These are phyloP conservation scores for Gynochthodes officinalis DNA, from an alignment of 257 asterid species.

Conservation along the genomic window DNA sequence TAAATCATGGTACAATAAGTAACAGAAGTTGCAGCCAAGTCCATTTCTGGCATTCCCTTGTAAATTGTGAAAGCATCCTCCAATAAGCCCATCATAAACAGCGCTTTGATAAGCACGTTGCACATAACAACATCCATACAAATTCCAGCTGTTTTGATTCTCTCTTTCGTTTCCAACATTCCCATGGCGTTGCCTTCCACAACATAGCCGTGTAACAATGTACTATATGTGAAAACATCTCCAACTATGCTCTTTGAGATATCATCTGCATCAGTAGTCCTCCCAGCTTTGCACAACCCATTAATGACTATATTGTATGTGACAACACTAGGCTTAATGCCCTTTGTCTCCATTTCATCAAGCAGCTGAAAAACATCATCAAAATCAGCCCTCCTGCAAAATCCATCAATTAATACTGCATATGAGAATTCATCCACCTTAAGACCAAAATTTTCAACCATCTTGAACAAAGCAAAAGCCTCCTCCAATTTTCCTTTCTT, in stretches of 20 bases:
- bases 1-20: constrained; percentile 61
- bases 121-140: constrained; percentile 59
- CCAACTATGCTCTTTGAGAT: constrained; percentile 52
- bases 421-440: constrained; percentile 68
- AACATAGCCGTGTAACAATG: constrained; percentile 65
- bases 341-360: constrained; percentile 63
- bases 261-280: constrained; percentile 64
- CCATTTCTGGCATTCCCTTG: constrained; percentile 45
- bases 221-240: constrained; percentile 67
- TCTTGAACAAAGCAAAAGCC: constrained; percentile 57
- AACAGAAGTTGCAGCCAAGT: constrained; percentile 44
- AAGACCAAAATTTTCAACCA: constrained; percentile 51
- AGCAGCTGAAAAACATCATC: constrained; percentile 53
- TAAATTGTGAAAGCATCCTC: constrained; percentile 64
- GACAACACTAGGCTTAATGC: constrained; percentile 58
- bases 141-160: constrained; percentile 52
- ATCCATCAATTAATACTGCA: constrained; percentile 65
- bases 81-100: constrained; percentile 68
- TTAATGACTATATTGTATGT: constrained; percentile 73
- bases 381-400: constrained; percentile 60
- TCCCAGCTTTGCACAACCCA: constrained; percentile 77
- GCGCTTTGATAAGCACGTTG: constrained; percentile 65
- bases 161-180: constrained; percentile 48
- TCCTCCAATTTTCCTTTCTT: constrained; percentile 70
- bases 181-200: constrained; percentile 53